Conservation (phyloP, 1,139 yeast genomes). For the Waltiozyma sp. region DNA sequence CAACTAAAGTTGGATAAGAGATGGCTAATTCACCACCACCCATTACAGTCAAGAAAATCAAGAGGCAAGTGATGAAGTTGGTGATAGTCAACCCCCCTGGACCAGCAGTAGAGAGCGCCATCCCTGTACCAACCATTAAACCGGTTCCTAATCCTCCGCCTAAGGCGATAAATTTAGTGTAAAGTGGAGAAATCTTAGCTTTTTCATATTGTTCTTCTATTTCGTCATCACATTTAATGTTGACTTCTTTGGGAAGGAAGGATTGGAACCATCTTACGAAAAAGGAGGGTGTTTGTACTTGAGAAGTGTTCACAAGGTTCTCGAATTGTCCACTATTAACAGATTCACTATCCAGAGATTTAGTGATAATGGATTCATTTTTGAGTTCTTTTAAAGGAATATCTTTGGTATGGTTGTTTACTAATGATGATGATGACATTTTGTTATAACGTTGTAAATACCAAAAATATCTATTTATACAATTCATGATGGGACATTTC, state of each 20-base stretch:
- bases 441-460: no score
- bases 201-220: not conserved
- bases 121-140: constrained; percentile 53
- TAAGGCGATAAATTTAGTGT: constrained; percentile 35
- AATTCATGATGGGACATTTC: no score
- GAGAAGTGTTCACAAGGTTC: not conserved
- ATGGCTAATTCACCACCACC: constrained; percentile 65
- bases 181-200: not conserved
- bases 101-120: constrained; percentile 55
- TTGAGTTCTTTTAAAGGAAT: not conserved
- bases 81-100: constrained; percentile 54
- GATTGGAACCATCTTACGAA: not conserved
- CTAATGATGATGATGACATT: not conserved
- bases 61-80: constrained; percentile 35
- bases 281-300: not conserved
- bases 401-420: not conserved
- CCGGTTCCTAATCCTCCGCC: constrained; percentile 60
- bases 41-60: constrained; percentile 58
- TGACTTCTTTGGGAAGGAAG: not conserved
- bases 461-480: no score
- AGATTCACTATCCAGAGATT: not conserved
- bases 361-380: not conserved
- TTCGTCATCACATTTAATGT: not conserved
- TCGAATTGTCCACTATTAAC: not conserved
- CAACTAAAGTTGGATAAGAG: constrained; percentile 53